Conservation (phyloP, 2,329 filamentous ascomycete species). For the Cladosporium oxysporum region DNA sequence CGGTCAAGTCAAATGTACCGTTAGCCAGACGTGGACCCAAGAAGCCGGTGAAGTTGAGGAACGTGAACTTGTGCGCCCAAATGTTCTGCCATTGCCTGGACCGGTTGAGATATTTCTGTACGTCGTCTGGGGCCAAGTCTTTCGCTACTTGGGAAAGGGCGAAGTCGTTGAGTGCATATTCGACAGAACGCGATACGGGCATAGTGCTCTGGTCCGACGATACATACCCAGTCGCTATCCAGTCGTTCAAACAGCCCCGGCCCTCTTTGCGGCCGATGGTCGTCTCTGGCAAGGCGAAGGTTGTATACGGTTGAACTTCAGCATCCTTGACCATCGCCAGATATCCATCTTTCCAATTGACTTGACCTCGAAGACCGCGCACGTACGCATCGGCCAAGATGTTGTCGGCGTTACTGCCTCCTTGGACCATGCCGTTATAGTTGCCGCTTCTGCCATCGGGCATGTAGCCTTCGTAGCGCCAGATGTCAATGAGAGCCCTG, state of each 20-base stretch:
- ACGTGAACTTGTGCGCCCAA: slow-evolving; percentile 42
- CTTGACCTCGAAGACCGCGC: slow-evolving; percentile 32
- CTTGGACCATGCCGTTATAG: slow-evolving; percentile 40
- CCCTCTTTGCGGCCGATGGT: slow-evolving; percentile 43
- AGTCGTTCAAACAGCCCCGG: slow-evolving; percentile 45
- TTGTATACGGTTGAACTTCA: slow-evolving; percentile 35
- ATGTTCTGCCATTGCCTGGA: slow-evolving; percentile 45
- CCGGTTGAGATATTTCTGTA: slow-evolving; percentile 41
- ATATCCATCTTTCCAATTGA: slow-evolving; percentile 40
- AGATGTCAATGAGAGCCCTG: slow-evolving; percentile 68
- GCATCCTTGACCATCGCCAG: slow-evolving; percentile 39
- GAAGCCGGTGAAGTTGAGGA: slow-evolving; percentile 39
- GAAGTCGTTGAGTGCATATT: slow-evolving; percentile 49
- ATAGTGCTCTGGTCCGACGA: slow-evolving; percentile 40
- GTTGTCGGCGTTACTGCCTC: slow-evolving; percentile 39
- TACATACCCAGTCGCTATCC: slow-evolving; percentile 46
- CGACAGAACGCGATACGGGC: slow-evolving; percentile 44
- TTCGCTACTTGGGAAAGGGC: slow-evolving; percentile 45
- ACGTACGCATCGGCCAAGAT: slow-evolving; percentile 40
- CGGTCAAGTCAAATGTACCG: slow-evolving; percentile 34
- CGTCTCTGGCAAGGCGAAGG: slow-evolving; percentile 32
- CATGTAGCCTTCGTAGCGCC: slow-evolving; percentile 48
- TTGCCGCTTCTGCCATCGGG: slow-evolving; percentile 39
- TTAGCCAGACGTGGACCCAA: slow-evolving; percentile 31
- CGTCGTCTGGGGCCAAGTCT: slow-evolving; percentile 43